A percentile compares a stretch with the other conserved stretches of the same genome.
Conservation (phyloP, 768 basidiomycete species). For the Steccherinum ochraceum region DNA sequence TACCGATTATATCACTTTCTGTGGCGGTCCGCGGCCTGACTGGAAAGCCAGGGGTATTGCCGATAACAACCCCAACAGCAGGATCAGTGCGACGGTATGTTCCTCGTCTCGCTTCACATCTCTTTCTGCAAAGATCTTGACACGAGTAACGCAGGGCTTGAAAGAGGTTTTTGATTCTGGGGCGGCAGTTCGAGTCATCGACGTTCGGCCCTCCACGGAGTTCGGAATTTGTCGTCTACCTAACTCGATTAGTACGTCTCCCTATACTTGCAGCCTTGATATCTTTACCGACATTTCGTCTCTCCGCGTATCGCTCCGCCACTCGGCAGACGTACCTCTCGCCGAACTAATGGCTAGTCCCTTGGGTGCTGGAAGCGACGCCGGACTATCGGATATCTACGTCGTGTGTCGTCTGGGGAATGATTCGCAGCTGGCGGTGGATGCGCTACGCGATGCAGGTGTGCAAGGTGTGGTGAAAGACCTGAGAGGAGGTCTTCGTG, state of each 20-base stretch:
- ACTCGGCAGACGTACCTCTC: conserved; percentile 64
- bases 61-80: conserved; percentile 11
- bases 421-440: conserved; percentile 85
- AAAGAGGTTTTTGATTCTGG: conserved; percentile 29
- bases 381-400: conserved; percentile 29
- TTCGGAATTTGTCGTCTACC: conserved; percentile 84
- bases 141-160: conserved; percentile 38
- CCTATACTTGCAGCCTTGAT: background rate
- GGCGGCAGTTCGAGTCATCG: conserved; percentile 42
- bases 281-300: conserved; percentile 1
- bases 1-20: conserved; percentile 81
- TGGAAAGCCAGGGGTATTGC: conserved; percentile 53
- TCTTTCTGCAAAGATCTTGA: background rate
- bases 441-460: conserved; percentile 41
- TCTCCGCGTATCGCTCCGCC: background rate
- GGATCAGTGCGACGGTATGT: conserved; percentile 28
- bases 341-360: conserved; percentile 59
- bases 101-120: background rate
- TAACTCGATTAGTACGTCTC: conserved; percentile 57
- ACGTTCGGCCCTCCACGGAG: conserved; percentile 75
- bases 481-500: conserved; percentile 74
- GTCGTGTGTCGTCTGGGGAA: conserved; percentile 88
- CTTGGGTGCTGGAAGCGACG: conserved; percentile 25
- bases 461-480: conserved; percentile 43
- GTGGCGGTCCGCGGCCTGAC: conserved; percentile 66